Evolutionary conservation across 2,329 filamentous ascomycete genomes (phyloP), one percentile per base, ranked within the genome.

Genomic region (Cadophora sp.): DNA sequence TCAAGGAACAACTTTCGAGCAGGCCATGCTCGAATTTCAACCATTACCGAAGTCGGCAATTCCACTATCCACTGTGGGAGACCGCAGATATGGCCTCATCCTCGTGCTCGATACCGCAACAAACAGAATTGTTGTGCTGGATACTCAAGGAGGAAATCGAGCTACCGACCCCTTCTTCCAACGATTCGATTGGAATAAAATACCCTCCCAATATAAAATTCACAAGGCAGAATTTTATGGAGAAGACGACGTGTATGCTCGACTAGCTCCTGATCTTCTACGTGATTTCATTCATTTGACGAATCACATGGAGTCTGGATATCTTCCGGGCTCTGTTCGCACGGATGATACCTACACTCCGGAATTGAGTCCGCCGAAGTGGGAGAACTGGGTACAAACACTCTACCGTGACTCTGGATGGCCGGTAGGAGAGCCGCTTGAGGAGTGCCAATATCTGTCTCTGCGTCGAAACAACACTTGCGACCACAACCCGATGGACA

Each of bases 341-440:
- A 53, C 33, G 8, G 64, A 62, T 30, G 22, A 45, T 14, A n/a
- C 55, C 18, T 66, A 56, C 14, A 62, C 64, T 22, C 64, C 64
- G 11, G 59, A 66, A 22, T 30, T 66, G 16, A 62, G 58, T 41
- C 58, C 64, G 20, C 64, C 64, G 4, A 36, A 11, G 20, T 66
- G 64, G 64, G 64, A 66, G 59, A 56, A 43, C 11, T 66, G 64
- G 64, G 41, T 66, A 13, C 36, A 33, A 33, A 59, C 55, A n/a
- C 50, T 62, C 36, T 66, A 62, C 20, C 55, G 41, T n/a, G 33
- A 59, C 16, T 33, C 30, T 43, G 56, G 63, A 6, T 65, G 63
- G 63, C 63, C 63, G 7, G 24, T 43, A 3, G 47, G 22, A 43
- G 63, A 65, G 33, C 63, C 55, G n/a, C 56, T 65, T 8, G 63